Evolutionary conservation across 1,284 basidiomycete species (phyloP).

Genomic region (Volvariella surrecta): DNA sequence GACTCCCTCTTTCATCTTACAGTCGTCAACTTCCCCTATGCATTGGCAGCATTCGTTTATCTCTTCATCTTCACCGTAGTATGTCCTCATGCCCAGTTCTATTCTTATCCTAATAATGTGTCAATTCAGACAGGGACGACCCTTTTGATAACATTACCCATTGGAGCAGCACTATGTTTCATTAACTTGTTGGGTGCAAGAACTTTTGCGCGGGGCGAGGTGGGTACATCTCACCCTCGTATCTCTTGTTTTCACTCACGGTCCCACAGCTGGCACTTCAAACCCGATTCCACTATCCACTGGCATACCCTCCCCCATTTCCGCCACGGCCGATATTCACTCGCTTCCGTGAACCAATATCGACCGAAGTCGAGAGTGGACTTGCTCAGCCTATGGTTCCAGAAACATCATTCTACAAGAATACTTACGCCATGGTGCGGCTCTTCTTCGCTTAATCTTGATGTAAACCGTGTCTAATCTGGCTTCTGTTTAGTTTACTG

Average conservation of each 20-base stretch:
- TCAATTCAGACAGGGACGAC: slow-evolving; percentile 58
- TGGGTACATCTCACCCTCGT: slow-evolving; percentile 21
- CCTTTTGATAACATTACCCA: slow-evolving; percentile 61
- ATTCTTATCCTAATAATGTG: slow-evolving; percentile 5
- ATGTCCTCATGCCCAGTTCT: slow-evolving; percentile 18
- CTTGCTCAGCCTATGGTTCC: slow-evolving; percentile 19
- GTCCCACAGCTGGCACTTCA: slow-evolving; percentile 53
- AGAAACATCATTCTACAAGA: slow-evolving; percentile 68
- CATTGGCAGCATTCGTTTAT: slow-evolving; percentile 62
- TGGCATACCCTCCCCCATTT: slow-evolving; percentile 47
- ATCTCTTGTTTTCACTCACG: slow-evolving; percentile 6
- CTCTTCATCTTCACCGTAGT: slow-evolving; percentile 74
- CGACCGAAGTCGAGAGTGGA: slow-evolving; percentile 43
- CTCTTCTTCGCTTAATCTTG: not conserved
- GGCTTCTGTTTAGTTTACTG: slow-evolving; percentile 53
- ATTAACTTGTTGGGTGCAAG: slow-evolving; percentile 66
- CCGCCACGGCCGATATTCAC: slow-evolving; percentile 64
- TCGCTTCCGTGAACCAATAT: slow-evolving; percentile 39
- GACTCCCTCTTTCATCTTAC: slow-evolving; percentile 56
- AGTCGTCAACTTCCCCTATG: slow-evolving; percentile 69
- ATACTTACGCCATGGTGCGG: slow-evolving; percentile 68
- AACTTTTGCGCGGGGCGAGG: slow-evolving; percentile 61
- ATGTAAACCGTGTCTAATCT: not conserved
- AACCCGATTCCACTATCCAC: slow-evolving; percentile 57
- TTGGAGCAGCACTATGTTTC: slow-evolving; percentile 73